These are phyloP conservation scores for Acmispon strigosus DNA, from an alignment of 306 rosid species.

Conservation along the genomic window DNA sequence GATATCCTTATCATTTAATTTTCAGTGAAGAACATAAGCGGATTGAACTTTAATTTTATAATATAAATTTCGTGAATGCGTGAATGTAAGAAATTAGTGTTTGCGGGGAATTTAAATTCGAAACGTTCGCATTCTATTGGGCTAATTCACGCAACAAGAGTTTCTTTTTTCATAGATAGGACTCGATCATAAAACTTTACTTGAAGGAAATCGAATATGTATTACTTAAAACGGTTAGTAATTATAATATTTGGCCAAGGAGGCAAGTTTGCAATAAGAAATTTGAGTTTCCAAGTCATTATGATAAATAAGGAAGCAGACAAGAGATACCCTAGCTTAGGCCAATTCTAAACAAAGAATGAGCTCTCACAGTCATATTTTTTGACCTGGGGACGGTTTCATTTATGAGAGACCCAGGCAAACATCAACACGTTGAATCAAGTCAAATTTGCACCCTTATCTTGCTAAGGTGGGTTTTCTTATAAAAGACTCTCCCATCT, in stretches of 20 bases:
- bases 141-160: no score
- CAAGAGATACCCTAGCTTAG: constrained; percentile 3
- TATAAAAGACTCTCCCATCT: background rate
- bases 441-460: background rate
- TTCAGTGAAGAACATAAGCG: no score
- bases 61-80: no score
- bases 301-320: background rate
- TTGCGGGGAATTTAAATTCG: no score
- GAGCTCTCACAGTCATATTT: background rate
- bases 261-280: background rate
- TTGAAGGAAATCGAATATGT: no score
- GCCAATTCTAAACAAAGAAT: constrained; percentile 12
- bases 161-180: no score
- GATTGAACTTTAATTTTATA: no score
- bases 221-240: no score
- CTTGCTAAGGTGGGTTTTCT: background rate
- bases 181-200: no score
- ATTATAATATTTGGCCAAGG: background rate
- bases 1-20: no score
- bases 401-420: background rate
- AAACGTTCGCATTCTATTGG: no score
- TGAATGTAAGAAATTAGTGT: no score
- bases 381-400: background rate
- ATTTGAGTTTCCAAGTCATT: background rate
- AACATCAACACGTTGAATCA: background rate